Conservation (phyloP, 352 stramenopile species). For the Globisporangium heterothallicum region DNA sequence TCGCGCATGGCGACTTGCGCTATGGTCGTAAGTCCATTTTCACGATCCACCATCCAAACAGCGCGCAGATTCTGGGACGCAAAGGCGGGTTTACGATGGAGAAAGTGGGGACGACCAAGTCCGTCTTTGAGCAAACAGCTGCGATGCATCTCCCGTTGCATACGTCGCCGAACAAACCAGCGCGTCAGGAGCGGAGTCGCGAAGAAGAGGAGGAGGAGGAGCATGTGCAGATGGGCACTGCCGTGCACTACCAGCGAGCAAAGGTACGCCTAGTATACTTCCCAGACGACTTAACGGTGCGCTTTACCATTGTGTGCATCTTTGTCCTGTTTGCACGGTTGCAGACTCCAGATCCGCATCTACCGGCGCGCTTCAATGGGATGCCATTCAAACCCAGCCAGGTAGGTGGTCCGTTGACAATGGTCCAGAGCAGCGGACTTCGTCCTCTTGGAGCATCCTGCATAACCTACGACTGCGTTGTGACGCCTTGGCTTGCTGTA, state of each 20-base stretch:
- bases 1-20: conserved; percentile 36
- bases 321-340: conserved; percentile 1
- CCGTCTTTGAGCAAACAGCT: conserved; percentile 14
- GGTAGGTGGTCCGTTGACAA: too few relatives aligned
- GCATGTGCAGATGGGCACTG: conserved; percentile 8
- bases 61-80: conserved; percentile 19
- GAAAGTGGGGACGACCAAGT: conserved; percentile 15
- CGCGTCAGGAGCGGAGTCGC: too few relatives aligned
- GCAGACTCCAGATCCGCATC: conserved; percentile 43
- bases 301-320: too few relatives aligned
- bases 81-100: conserved; percentile 20
- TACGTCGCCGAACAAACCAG: background rate
- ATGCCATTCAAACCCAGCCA: conserved; percentile 54
- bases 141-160: background rate
- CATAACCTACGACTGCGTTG: too few relatives aligned
- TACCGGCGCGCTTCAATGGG: conserved; percentile 58
- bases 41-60: conserved; percentile 43
- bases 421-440: too few relatives aligned
- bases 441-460: too few relatives aligned
- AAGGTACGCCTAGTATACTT: too few relatives aligned
- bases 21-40: conserved; percentile 40
- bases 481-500: background rate
- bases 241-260: conserved; percentile 9
- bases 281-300: too few relatives aligned
- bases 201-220: conserved; percentile 14